Base-by-base conservation (phyloP, 1,284 basidiomycete genomes). In the Pseudozyma hubeiensis region DNA sequence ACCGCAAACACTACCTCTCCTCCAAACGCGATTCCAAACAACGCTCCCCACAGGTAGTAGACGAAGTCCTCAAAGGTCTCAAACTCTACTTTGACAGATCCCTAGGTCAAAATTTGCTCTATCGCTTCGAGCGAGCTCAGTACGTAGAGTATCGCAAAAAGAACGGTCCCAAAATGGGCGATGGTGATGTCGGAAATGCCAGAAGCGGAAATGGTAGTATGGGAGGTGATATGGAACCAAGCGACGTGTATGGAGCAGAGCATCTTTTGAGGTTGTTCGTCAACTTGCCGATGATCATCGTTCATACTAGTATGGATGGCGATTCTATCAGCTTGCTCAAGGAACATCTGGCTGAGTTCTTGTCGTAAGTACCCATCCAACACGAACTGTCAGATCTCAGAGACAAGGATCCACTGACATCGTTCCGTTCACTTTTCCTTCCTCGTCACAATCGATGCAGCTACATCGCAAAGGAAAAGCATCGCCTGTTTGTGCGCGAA, bases 31-130 rank as follows among this genome's bases (percentile, higher is more conserved):
- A 24, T 13, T 37, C 45, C 0, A 24, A 30, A 6, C 46, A 62
- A 50, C 43, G 53, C 48, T 91, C 77, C 85, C 84, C 85, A 0
- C 84, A 86, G 7, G 84, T 88, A 1, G 86, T 93, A 11, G 90
- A 90, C 24, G 95, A 95, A 39, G 91, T 98, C 55, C 87, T 94
- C 35, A 90, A 92, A 0, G 96, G 96, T 0, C 87, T 99, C n/a
- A 90, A 91, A 60, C 88, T 93, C 31, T 99, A 99, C 86, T 98
- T 99, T 84, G 94, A 99, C 85, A 93, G 87, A 50, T 91, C 93
- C 0, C 87, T 98, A 4, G 94, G 95, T 3, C 90, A 92, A 67
- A 95, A 93, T 84, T 88, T 99, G 33, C 88, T 98, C 0, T 99
- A 99, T 82, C 90, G 94, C 11, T 95, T 97, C 75, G 96, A 99